Evolutionary conservation across 1,284 basidiomycete genomes (phyloP), one percentile per base, ranked within the genome.

Genomic region (Inonotus obliquus): DNA sequence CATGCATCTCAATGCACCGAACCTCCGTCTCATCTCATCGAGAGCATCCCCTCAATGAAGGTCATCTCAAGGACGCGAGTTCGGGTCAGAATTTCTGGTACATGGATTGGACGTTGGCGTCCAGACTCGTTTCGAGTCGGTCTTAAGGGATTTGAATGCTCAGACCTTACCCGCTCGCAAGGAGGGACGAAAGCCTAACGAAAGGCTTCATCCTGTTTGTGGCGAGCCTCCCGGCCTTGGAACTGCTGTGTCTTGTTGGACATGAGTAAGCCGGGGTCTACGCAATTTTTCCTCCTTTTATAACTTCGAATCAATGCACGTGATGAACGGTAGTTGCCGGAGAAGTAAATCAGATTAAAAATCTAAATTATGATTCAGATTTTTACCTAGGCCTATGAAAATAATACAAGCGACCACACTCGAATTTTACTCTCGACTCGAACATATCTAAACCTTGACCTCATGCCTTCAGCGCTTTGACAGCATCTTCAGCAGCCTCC

Each of bases 161-260:
- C 82, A 83, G 82, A 84, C 81, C 81, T 82, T 84, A 74, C 80
- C 81, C 80, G 78, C 81, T 82, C 79, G 77, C 73, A 67, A 79
- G 60, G 51, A 69, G 64, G 72, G 72, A 74, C 62, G 64, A 65
- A 63, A 45, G 32, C 37, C 39, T 48, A 7, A 27, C 27, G 14
- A 23, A 53, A 55, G 55, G 47, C 27, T 52, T 55, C 69, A 70
- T 67, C 71, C 70, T 74, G 79, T 79, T 65, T 69, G 81, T 72
- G 66, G 70, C 76, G 78, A 82, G 80, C 78, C 65, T 79, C 76
- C 80, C 73, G 75, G 79, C 81, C 73, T 82, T 82, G 71, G 71
- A 72, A 60, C 67, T 66, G 74, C 77, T 80, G 78, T 73, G 68
- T 52, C 23, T 62, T 60, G 41, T 44, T 29, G 54, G 55, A 55